A percentile compares a stretch with the other conserved stretches of the same genome.
Evolutionary conservation across 1,284 basidiomycete species (phyloP).

Genomic region (Ustilago curta): DNA sequence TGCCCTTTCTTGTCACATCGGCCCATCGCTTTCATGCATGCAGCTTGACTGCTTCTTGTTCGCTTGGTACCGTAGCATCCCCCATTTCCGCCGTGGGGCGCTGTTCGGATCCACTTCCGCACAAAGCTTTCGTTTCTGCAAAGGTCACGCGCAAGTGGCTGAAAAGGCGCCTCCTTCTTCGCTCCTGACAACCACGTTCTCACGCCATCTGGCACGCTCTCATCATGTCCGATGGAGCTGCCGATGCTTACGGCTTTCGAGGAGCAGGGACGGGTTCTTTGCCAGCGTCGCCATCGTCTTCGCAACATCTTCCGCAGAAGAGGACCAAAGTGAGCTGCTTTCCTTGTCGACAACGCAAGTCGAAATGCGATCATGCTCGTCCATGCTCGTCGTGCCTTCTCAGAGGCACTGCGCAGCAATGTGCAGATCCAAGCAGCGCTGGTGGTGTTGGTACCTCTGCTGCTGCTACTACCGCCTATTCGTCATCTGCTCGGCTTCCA

Average conservation of each 20-base stretch:
- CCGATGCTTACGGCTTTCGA: slow-evolving; percentile 4
- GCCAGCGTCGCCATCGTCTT: slow-evolving; percentile 14
- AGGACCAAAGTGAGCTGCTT: slow-evolving; percentile 43
- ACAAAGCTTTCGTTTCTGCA: background rate
- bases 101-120: background rate
- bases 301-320: slow-evolving; percentile 10
- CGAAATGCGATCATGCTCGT: slow-evolving; percentile 41
- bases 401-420: slow-evolving; percentile 28
- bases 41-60: background rate
- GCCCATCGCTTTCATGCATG: background rate
- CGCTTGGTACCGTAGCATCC: background rate
- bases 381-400: slow-evolving; percentile 45
- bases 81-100: background rate
- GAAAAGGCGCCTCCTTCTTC: too few species aligned
- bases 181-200: background rate
- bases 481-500: background rate
- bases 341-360: slow-evolving; percentile 39
- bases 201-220: background rate
- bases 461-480: slow-evolving; percentile 1
- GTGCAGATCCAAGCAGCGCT: slow-evolving; percentile 18
- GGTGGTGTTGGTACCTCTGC: slow-evolving; percentile 5
- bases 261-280: slow-evolving; percentile 6
- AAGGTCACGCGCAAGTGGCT: too few species aligned
- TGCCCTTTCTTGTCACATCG: background rate
- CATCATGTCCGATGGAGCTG: background rate